Conservation (phyloP, 1,139 yeast genomes). For the Citeromyces hawaiiensis region DNA sequence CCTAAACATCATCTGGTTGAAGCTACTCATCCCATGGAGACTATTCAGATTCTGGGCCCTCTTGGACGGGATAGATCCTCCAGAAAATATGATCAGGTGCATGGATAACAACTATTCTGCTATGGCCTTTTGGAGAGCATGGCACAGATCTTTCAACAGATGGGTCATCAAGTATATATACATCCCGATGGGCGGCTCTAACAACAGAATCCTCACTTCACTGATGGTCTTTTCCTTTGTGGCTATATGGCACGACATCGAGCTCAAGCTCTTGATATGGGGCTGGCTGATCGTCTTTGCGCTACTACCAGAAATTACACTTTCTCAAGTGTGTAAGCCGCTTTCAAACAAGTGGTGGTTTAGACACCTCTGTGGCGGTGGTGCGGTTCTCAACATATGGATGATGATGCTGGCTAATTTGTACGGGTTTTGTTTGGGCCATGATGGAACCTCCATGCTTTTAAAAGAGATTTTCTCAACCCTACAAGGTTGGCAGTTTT, state of each 20-base stretch:
- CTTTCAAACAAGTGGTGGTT: conserved; percentile 50
- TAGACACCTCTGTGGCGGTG: conserved; percentile 71
- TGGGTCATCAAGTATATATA: conserved; percentile 79
- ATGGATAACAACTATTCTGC: conserved; percentile 92
- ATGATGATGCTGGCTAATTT: conserved; percentile 96
- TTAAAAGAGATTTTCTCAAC: conserved; percentile 65
- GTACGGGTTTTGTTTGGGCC: conserved; percentile 87
- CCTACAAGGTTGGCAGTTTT: conserved; percentile 49
- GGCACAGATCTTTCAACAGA: conserved; percentile 91
- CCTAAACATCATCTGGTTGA: conserved; percentile 83
- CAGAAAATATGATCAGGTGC: conserved; percentile 96
- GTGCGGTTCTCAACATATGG: conserved; percentile 88
- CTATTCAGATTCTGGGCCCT: conserved; percentile 87
- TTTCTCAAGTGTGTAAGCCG: conserved; percentile 31
- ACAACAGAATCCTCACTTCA: conserved; percentile 55
- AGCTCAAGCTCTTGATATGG: conserved; percentile 77
- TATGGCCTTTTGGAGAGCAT: conserved; percentile 92
- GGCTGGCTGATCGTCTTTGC: conserved; percentile 90
- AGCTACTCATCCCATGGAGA: conserved; percentile 91
- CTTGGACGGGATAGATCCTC: conserved; percentile 86
- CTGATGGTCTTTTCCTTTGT: conserved; percentile 91
- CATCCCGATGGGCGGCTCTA: conserved; percentile 79
- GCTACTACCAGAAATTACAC: conserved; percentile 73
- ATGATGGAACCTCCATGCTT: conserved; percentile 65
- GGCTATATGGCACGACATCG: conserved; percentile 97